Evolutionary conservation across 306 rosid species (phyloP).

Genomic region (Oemleria cerasiformis): DNA sequence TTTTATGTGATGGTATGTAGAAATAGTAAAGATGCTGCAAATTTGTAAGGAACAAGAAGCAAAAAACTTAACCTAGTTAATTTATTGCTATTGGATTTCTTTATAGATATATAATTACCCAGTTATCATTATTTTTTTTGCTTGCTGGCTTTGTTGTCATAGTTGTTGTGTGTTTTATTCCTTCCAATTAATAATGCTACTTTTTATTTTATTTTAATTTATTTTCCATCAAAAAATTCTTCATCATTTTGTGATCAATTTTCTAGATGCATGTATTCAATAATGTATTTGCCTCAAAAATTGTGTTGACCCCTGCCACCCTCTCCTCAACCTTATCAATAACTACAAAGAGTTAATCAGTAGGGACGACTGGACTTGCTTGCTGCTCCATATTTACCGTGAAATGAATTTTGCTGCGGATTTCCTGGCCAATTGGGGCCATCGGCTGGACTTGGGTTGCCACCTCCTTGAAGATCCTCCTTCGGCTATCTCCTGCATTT

Average conservation of each 20-base stretch:
- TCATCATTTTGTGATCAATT: conserved; percentile 24
- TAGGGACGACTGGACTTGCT: too few relatives aligned
- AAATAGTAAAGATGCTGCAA: conserved; percentile 43
- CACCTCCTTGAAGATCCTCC: too few relatives aligned
- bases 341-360: too few relatives aligned
- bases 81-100: conserved; percentile 47
- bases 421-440: too few relatives aligned
- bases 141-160: conserved; percentile 54
- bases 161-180: conserved; percentile 56
- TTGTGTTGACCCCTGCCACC: neutral
- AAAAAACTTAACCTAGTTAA: conserved; percentile 65
- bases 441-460: too few relatives aligned
- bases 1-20: conserved; percentile 52
- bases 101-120: conserved; percentile 33
- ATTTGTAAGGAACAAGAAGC: conserved; percentile 67
- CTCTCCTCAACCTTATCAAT: too few relatives aligned
- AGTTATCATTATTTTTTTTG: conserved; percentile 24
- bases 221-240: conserved; percentile 42
- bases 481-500: too few relatives aligned
- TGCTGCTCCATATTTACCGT: too few relatives aligned
- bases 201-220: conserved; percentile 9
- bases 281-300: neutral
- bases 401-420: too few relatives aligned
- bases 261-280: conserved; percentile 8
- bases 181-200: conserved; percentile 39